Evolutionary conservation across 2,329 filamentous ascomycete species (phyloP).

Genomic region (Rutstroemia sp.): DNA sequence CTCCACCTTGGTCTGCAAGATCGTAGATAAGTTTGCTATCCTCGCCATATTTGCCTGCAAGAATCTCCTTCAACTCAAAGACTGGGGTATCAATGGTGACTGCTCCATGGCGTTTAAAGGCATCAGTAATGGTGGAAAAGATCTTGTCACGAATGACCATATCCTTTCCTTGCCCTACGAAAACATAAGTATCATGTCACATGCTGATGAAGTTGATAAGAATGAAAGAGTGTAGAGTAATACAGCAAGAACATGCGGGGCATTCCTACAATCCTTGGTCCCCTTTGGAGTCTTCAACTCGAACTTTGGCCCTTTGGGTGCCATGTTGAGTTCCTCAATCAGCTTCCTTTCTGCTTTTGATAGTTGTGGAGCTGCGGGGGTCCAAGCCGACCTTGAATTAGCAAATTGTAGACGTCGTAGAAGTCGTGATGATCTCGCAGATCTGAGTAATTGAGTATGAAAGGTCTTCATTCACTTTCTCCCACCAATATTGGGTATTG

Average conservation of each 20-base stretch:
- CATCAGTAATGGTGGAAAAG: constrained; percentile 65
- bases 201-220: not conserved
- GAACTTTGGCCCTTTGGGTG: constrained; percentile 43
- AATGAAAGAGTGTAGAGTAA: constrained; percentile 2
- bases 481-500: constrained; percentile 12
- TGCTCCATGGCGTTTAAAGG: constrained; percentile 79
- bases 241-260: not conserved
- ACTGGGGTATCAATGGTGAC: constrained; percentile 75
- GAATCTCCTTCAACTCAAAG: constrained; percentile 80
- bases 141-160: constrained; percentile 77
- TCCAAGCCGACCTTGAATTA: constrained; percentile 10
- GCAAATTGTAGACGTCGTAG: constrained; percentile 12
- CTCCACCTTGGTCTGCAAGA: constrained; percentile 78
- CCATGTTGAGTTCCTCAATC: constrained; percentile 23
- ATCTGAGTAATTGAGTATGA: constrained; percentile 20
- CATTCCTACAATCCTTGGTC: constrained; percentile 66
- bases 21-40: constrained; percentile 91
- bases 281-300: constrained; percentile 86
- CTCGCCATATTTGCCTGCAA: constrained; percentile 86
- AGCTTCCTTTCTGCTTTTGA: constrained; percentile 15
- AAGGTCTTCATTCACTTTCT: constrained; percentile 26
- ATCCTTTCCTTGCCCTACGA: constrained; percentile 60
- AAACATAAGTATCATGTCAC: constrained; percentile 19
- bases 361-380: constrained; percentile 14
- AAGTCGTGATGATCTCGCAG: constrained; percentile 27